Base-by-base conservation (phyloP, 2,329 filamentous ascomycete genomes). In the Xylaria sp. region DNA sequence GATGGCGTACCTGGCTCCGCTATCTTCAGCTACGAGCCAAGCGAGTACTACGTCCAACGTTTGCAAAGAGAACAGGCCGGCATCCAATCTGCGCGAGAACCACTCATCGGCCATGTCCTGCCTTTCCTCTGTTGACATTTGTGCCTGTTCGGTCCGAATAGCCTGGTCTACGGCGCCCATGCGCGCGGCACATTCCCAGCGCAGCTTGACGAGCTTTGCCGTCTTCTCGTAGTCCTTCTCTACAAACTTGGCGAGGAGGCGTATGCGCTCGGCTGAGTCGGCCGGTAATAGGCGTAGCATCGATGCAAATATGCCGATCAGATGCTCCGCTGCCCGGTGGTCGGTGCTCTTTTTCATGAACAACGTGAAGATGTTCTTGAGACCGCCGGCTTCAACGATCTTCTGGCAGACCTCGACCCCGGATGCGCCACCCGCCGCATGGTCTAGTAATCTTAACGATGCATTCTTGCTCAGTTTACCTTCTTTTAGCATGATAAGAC, bases 181-280 rank as follows among this genome's bases (percentile, higher is more conserved):
- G 17, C 88, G 85, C 0, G 85, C 82, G 0, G 87, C 86, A 77
- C 94, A 97, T 12, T 92, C 91, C 56, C 88, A 82, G 48, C 94
- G 88, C 56, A 98, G 79, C 68, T 86, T 84, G 42, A 97, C 79
- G 4, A 98, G 83, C 77, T 90, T 93, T 5, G 78, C 82, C 45
- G 93, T 88, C 83, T 98, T 98, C 73, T 91, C 93, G 78, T 97
- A 97, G 72, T 97, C 90, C 77, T 93, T 97, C 79, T 99, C 96
- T 19, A 97, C 92, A 75, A 98, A 98, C 77, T 99, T 99, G 56
- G 94, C 95, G 3, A 98, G 85, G 0, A 91, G 88, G 3, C 96
- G 89, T 73, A 98, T 97, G 5, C 96, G 88, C 36, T 90, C 86
- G 0, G 93, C 85, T 1, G 93, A 94, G 36, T 93, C 89, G 17